These are phyloP conservation scores for Phanerodontia chrysosporium DNA, from an alignment of 768 basidiomycete genomes.

Conservation along the genomic window DNA sequence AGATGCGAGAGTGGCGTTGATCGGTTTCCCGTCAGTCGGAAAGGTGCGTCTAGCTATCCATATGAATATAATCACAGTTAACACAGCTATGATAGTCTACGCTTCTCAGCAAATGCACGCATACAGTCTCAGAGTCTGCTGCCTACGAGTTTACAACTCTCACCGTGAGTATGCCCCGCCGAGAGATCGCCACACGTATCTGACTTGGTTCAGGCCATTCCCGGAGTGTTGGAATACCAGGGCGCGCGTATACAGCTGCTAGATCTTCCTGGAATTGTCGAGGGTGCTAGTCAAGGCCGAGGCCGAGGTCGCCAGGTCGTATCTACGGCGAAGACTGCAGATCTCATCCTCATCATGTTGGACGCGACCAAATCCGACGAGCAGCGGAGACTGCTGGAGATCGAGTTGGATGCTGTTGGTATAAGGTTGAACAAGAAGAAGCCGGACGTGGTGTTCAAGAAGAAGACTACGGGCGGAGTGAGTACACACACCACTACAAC, in stretches of 20 bases:
- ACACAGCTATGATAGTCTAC: slow-evolving; percentile 58
- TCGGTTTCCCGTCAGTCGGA: slow-evolving; percentile 95
- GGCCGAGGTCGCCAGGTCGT: slow-evolving; percentile 97
- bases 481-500: slow-evolving; percentile 24
- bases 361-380: slow-evolving; percentile 93
- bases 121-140: slow-evolving; percentile 84
- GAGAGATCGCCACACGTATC: neutral
- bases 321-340: slow-evolving; percentile 53
- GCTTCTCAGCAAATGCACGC: slow-evolving; percentile 84
- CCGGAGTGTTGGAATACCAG: slow-evolving; percentile 94
- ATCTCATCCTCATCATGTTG: slow-evolving; percentile 90
- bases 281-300: slow-evolving; percentile 86
- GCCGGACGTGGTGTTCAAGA: slow-evolving; percentile 95
- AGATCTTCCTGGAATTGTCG: slow-evolving; percentile 94
- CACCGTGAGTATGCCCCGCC: slow-evolving; percentile 44
- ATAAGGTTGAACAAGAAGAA: slow-evolving; percentile 87
- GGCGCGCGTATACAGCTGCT: slow-evolving; percentile 91
- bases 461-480: slow-evolving; percentile 88
- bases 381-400: slow-evolving; percentile 82
- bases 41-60: slow-evolving; percentile 42
- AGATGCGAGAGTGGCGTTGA: slow-evolving; percentile 87
- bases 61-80: neutral
- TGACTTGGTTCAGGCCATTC: slow-evolving; percentile 67
- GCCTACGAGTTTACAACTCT: slow-evolving; percentile 96
- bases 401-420: slow-evolving; percentile 94